Percentiles rank a stretch among this genome's conserved stretches.
These are phyloP conservation scores for Aspergillus brasiliensis DNA, from an alignment of 2,329 filamentous ascomycete species.

Conservation along the genomic window DNA sequence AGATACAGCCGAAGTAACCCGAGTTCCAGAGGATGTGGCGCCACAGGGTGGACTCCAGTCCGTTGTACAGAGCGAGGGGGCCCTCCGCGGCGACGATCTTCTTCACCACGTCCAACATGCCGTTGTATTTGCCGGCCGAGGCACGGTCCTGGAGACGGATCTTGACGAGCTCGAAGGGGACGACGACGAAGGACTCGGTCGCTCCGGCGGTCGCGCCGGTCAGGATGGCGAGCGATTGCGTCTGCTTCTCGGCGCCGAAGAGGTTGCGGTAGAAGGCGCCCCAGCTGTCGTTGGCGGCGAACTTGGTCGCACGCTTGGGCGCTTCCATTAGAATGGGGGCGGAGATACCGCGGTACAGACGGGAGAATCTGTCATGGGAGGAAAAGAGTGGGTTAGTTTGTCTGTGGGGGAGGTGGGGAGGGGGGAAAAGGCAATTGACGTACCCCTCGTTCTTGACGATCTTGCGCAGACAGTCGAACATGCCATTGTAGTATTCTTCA, in stretches of 20 bases:
- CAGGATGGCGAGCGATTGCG: constrained; percentile 84
- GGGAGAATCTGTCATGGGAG: constrained; percentile 65
- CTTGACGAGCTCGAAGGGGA: constrained; percentile 98
- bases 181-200: constrained; percentile 94
- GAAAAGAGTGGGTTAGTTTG: background rate
- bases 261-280: constrained; percentile 87
- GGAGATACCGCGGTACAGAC: constrained; percentile 92
- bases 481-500: constrained; percentile 89
- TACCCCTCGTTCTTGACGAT: constrained; percentile 96
- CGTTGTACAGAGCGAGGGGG: constrained; percentile 87
- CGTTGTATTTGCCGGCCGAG: constrained; percentile 72
- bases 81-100: constrained; percentile 82
- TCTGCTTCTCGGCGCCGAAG: constrained; percentile 86
- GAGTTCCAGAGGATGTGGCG: constrained; percentile 92
- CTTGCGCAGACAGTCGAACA: constrained; percentile 97
- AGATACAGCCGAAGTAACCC: constrained; percentile 97
- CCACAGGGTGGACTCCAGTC: constrained; percentile 95
- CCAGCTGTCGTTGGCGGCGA: constrained; percentile 98
- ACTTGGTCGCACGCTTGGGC: constrained; percentile 94
- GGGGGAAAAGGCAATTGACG: constrained; percentile 24
- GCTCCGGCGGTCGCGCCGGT: constrained; percentile 94
- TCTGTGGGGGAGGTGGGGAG: background rate
- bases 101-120: constrained; percentile 55
- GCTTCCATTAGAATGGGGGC: constrained; percentile 98
- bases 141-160: constrained; percentile 96